A percentile compares a stretch with the other conserved stretches of the same genome.
Conservation (phyloP, 768 basidiomycete genomes). For the Omphalotus guepiniiformis region DNA sequence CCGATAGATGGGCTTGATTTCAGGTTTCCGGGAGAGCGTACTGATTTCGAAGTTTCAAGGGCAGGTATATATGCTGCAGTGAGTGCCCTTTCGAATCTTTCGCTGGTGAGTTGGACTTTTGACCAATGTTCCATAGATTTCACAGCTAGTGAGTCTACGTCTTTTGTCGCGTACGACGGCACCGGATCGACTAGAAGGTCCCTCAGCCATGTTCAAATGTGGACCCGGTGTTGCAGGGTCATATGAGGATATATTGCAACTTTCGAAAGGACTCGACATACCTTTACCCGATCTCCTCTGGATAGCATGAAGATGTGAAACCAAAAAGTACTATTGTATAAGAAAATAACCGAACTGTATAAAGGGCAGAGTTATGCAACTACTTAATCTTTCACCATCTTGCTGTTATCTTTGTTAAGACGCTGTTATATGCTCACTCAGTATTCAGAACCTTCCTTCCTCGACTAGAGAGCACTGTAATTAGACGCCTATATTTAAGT, state of each 20-base stretch:
- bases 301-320: conserved; percentile 18
- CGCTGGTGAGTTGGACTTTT: background rate
- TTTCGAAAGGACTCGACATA: conserved; percentile 42
- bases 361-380: too few species aligned
- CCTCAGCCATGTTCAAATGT: conserved; percentile 64
- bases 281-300: conserved; percentile 28
- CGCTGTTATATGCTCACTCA: too few species aligned
- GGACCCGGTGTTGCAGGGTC: conserved; percentile 34
- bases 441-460: too few species aligned
- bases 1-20: conserved; percentile 44
- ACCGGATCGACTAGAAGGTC: conserved; percentile 60
- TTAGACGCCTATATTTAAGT: too few species aligned
- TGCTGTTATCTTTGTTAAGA: too few species aligned
- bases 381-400: too few species aligned
- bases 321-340: too few species aligned
- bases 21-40: conserved; percentile 61
- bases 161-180: conserved; percentile 63
- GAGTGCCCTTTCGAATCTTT: conserved; percentile 18
- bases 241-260: conserved; percentile 34
- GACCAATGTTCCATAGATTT: conserved; percentile 40
- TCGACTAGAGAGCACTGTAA: too few species aligned
- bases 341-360: too few species aligned
- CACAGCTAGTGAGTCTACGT: conserved; percentile 59
- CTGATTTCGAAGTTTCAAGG: conserved; percentile 67
- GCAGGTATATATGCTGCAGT: conserved; percentile 59